Base-by-base conservation (phyloP, 2,329 filamentous ascomycete genomes). In the Zasmidium cellare region DNA sequence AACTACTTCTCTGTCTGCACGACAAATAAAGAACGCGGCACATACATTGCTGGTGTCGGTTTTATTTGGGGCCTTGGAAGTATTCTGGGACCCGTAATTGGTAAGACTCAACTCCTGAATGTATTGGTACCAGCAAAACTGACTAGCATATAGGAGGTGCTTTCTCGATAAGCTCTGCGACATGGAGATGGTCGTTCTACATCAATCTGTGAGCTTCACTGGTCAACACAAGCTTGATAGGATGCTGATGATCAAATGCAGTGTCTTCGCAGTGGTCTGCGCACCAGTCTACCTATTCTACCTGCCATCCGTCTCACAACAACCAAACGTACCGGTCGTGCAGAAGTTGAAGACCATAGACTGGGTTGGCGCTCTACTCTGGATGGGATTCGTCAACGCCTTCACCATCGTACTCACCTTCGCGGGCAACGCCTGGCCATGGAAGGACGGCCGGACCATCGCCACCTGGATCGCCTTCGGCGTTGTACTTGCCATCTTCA, bases 341-440 rank as follows among this genome's bases (percentile, higher is more conserved):
- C 28, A 7, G 7, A 31, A 31, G 14, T 14, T 31, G 7, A 31
- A 31, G 14, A 14, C 28, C 28, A 31, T 31, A 7, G 28, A 31
- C 28, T 31, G 28, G 28, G 14, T 31, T 14, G 28, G 28, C 28
- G 28, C 28, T 14, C 28, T 31, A 31, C 28, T 31, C 28, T 31
- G 28, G 28, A 31, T 31, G 28, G 28, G 28, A 7, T 31, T 31
- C 28, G 28, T 31, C 28, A 31, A 31, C 28, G 28, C 55, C 47
- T 24, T 60, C 19, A 51, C 41, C 12, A 76, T 85, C 69, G 80
- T 75, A 1, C 75, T 84, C 58, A 75, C 74, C 53, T 82, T 84
- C 45, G 82, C 79, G 9, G 83, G 83, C 1, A 69, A 71, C 0
- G 31, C 76, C 9, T 85, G 77, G 53, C 62, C 73, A 0, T 86